Base-by-base conservation (phyloP, 495 filamentous ascomycete species). In the Penicillium verhagenii region DNA sequence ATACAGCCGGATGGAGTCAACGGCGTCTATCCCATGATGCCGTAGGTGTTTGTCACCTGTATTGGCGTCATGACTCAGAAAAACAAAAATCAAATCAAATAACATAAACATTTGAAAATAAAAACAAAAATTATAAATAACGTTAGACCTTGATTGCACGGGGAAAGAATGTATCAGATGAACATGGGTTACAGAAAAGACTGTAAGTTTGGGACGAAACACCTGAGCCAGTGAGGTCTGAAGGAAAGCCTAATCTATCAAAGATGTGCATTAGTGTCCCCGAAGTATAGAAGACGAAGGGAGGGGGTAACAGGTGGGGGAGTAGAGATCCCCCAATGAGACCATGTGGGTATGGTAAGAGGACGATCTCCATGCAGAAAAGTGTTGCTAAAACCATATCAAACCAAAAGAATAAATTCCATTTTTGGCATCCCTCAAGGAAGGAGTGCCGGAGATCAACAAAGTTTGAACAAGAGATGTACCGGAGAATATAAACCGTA, bases 81-180 rank as follows among this genome's bases (percentile, higher is more conserved):
- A 43, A 48, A n/a, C 33, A 4, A 43, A 42, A 45, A 50, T n/a
- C 28, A 39, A 16, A 18, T 14, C n/a, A 39, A 4, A 39, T 6
- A 10, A 35, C 9, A 39, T 39, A 39, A 39, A 39, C n/a, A n/a
- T n/a, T n/a, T n/a, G n/a, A n/a, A n/a, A n/a, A n/a, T 6, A 11
- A 28, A 42, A 42, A 26, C 2, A 42, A 42, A 16, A 38, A 39
- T 45, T 52, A 44, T 20, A 29, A 44, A 52, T 52, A 26, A 35
- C 14, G 16, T 28, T 37, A 33, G 38, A 38, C 54, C 54, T 58
- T 50, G 58, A 51, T 51, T 50, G 54, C 50, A 59, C 45, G 50
- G 46, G 48, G 40, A 19, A 63, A 57, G 70, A 70, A 74, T 73
- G 71, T 73, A 77, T 75, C 71, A 77, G 70, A 74, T 75, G 72